Percentiles rank a stretch among this genome's conserved stretches.
These are phyloP conservation scores for Amborella trichopoda DNA, from an alignment of 164 flowering plant species.

Conservation along the genomic window DNA sequence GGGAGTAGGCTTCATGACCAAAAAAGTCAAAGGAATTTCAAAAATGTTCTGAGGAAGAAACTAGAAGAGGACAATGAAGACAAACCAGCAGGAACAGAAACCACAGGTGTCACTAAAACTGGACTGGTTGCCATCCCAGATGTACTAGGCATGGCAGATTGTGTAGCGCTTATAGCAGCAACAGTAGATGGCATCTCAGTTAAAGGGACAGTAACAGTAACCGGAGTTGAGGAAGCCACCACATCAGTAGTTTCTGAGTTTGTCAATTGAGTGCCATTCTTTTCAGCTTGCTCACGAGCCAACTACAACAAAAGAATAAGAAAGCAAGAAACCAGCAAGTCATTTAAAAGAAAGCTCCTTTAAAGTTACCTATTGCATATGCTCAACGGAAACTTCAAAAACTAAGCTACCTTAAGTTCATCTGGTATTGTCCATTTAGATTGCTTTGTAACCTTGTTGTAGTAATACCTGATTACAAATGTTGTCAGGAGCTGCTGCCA, in stretches of 20 bases:
- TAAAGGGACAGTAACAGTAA: slow-evolving; percentile 16
- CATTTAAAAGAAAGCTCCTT: slow-evolving; percentile 1
- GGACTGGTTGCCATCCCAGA: slow-evolving; percentile 46
- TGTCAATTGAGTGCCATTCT: slow-evolving; percentile 23
- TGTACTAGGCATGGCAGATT: slow-evolving; percentile 9
- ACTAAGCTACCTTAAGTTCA: slow-evolving; percentile 58
- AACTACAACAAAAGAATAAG: slow-evolving; percentile 29
- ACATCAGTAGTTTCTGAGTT: slow-evolving; percentile 19
- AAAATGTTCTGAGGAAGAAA: too few relatives aligned
- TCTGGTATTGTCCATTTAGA: slow-evolving; percentile 94
- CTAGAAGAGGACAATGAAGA: too few relatives aligned
- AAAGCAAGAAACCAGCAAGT: not conserved
- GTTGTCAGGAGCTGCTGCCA: not conserved
- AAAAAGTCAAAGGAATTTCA: too few relatives aligned
- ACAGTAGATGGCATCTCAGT: slow-evolving; percentile 15
- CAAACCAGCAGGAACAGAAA: slow-evolving; percentile 19
- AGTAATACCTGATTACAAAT: slow-evolving; percentile 74
- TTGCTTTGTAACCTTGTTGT: slow-evolving; percentile 77
- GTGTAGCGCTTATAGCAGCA: slow-evolving; percentile 12
- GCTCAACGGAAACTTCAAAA: not conserved
- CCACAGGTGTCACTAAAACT: slow-evolving; percentile 38
- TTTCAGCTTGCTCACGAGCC: slow-evolving; percentile 86
- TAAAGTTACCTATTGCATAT: too few relatives aligned
- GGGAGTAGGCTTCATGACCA: too few relatives aligned
- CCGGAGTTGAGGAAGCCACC: slow-evolving; percentile 12